A percentile compares a stretch with the other conserved stretches of the same genome.
phyloP scores from a whole-genome alignment of 352 stramenopile genomes.

The Globisporangium apiculatum region DNA sequence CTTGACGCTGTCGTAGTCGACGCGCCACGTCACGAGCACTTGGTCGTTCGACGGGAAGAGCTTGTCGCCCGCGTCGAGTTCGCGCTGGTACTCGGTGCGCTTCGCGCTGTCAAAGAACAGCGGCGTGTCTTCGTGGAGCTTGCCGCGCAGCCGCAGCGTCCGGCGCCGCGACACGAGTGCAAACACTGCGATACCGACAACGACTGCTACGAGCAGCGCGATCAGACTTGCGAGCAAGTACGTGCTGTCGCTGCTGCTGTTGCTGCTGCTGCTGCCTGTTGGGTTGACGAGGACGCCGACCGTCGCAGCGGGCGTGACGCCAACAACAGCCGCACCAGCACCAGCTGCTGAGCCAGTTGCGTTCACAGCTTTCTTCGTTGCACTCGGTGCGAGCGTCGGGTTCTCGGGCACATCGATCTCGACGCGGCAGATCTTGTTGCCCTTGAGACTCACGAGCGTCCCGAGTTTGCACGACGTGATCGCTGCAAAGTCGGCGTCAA shows the following conservation, averaged over 20 bases:
- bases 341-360: not conserved
- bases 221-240: slow-evolving; percentile 41
- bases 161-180: slow-evolving; percentile 28
- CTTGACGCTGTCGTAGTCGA: slow-evolving; percentile 63
- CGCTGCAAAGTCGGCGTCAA: slow-evolving; percentile 44
- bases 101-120: slow-evolving; percentile 67
- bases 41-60: slow-evolving; percentile 66
- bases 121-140: slow-evolving; percentile 62
- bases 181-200: slow-evolving; percentile 33
- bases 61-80: slow-evolving; percentile 47
- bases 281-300: slow-evolving; percentile 30
- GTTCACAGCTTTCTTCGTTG: slow-evolving; percentile 16
- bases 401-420: slow-evolving; percentile 24
- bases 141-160: slow-evolving; percentile 31
- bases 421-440: slow-evolving; percentile 43
- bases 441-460: slow-evolving; percentile 51
- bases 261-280: slow-evolving; percentile 3
- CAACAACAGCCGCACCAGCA: not conserved
- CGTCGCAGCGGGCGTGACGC: slow-evolving; percentile 11
- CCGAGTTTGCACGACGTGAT: slow-evolving; percentile 35
- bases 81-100: slow-evolving; percentile 47
- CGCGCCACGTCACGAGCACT: slow-evolving; percentile 61
- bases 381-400: slow-evolving; percentile 13
- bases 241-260: slow-evolving; percentile 26
- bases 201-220: slow-evolving; percentile 25